Evolutionary conservation across 2,329 filamentous ascomycete genomes (phyloP).

Genomic region (Botrytis paeoniae): DNA sequence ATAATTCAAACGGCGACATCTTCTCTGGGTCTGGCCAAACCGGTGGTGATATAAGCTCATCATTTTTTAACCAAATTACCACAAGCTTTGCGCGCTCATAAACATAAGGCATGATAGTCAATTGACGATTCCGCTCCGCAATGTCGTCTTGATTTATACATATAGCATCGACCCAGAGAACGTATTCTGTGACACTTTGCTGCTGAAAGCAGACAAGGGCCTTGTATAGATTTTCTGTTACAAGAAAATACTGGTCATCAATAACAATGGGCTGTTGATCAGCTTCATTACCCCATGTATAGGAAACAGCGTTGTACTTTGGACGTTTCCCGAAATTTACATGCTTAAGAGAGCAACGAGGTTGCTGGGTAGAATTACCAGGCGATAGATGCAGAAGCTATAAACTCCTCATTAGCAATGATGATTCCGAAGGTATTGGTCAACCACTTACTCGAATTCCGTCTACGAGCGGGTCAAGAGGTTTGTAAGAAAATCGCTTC

Average conservation of each 20-base stretch:
- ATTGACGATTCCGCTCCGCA: slow-evolving; percentile 20
- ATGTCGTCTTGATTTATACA: slow-evolving; percentile 24
- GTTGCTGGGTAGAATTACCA: not conserved
- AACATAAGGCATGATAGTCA: slow-evolving; percentile 21
- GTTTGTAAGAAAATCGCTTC: slow-evolving; percentile 5
- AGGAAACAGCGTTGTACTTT: slow-evolving; percentile 33
- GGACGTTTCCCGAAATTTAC: slow-evolving; percentile 25
- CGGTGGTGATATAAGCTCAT: not conserved
- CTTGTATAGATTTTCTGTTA: slow-evolving; percentile 16
- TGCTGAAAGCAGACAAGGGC: slow-evolving; percentile 10
- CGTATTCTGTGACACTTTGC: not conserved
- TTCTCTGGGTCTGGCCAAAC: not conserved
- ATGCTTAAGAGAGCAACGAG: slow-evolving; percentile 5
- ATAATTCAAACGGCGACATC: not conserved
- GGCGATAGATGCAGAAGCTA: slow-evolving; percentile 5
- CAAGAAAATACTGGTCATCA: slow-evolving; percentile 20
- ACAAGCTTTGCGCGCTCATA: slow-evolving; percentile 20
- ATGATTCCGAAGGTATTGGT: too few species aligned
- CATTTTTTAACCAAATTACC: slow-evolving; percentile 19
- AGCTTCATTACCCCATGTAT: slow-evolving; percentile 29
- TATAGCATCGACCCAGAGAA: slow-evolving; percentile 24
- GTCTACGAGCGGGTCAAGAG: slow-evolving; percentile 19
- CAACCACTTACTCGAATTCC: slow-evolving; percentile 15
- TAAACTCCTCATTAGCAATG: not conserved
- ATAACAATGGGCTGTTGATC: slow-evolving; percentile 25